Evolutionary conservation across 2,329 filamentous ascomycete genomes (phyloP).

Genomic region (Macrophomina tecta): DNA sequence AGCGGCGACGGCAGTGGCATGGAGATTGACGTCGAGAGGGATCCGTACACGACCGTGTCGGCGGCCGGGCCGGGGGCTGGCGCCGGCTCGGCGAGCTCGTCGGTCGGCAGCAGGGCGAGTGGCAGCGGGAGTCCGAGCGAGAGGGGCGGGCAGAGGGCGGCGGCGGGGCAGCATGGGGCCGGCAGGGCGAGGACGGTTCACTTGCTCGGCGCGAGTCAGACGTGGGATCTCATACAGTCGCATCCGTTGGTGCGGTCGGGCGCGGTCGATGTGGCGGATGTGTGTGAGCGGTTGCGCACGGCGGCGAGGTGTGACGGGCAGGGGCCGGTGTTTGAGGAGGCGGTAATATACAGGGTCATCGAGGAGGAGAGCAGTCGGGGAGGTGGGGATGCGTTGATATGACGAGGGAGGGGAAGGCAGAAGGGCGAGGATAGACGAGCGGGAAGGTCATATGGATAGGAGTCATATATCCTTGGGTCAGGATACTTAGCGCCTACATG

Average conservation of each 20-base stretch:
- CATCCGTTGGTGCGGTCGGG: constrained; percentile 79
- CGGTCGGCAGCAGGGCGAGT: constrained; percentile 53
- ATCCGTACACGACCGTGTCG: constrained; percentile 17
- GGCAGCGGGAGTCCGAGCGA: constrained; percentile 45
- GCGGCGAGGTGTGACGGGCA: constrained; percentile 83
- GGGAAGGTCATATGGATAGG: neutral
- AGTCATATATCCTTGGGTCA: neutral
- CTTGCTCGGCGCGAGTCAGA: constrained; percentile 74
- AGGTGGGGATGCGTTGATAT: constrained; percentile 75
- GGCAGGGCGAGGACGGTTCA: neutral
- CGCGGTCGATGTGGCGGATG: constrained; percentile 78
- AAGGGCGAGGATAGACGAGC: neutral
- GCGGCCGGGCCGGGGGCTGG: neutral
- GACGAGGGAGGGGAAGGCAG: constrained; percentile 25
- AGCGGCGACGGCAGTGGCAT: neutral
- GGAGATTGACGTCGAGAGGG: constrained; percentile 1
- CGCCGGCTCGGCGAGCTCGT: neutral
- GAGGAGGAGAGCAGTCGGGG: constrained; percentile 75
- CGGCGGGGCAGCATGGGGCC: neutral
- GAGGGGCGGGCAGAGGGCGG: neutral
- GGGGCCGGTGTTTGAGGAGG: constrained; percentile 83
- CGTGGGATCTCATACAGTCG: constrained; percentile 87
- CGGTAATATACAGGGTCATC: constrained; percentile 74
- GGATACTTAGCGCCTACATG: too few relatives aligned
- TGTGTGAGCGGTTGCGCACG: constrained; percentile 78